Conservation (phyloP, 2,329 filamentous ascomycete species). For the Paracorniculantispora psalliotae region DNA sequence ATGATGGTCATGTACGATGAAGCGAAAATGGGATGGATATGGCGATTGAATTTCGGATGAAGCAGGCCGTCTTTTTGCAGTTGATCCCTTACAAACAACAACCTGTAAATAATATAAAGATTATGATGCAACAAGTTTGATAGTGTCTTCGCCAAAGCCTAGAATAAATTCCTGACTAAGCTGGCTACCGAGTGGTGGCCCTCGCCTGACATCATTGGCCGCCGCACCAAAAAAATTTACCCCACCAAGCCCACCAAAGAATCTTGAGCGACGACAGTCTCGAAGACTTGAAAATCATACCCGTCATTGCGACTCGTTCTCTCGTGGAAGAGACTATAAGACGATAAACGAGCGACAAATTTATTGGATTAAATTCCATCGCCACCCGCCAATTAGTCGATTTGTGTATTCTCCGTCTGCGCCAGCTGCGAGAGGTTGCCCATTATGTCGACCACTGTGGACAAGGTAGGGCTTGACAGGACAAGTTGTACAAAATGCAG, state of each 20-base stretch:
- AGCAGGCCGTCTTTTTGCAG: neutral
- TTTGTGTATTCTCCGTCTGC: neutral
- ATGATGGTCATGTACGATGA: slow-evolving; percentile 9
- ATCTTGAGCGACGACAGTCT: slow-evolving; percentile 3
- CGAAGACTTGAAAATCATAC: slow-evolving; percentile 4
- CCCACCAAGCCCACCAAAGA: slow-evolving; percentile 30
- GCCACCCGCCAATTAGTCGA: neutral
- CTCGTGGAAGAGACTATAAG: neutral
- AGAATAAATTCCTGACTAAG: slow-evolving; percentile 7
- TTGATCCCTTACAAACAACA: neutral
- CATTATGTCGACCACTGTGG: slow-evolving; percentile 93
- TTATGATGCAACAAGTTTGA: neutral
- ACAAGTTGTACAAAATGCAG: neutral
- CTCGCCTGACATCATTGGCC: slow-evolving; percentile 30
- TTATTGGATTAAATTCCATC: neutral
- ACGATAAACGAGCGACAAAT: neutral
- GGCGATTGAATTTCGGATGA: neutral
- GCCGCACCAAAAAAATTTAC: slow-evolving; percentile 32
- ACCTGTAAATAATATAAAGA: neutral
- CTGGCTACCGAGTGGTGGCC: neutral
- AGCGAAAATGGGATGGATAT: neutral
- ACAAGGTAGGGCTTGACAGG: slow-evolving; percentile 62
- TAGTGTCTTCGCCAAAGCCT: neutral
- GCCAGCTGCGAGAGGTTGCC: slow-evolving; percentile 19
- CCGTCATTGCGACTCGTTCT: neutral